Base-by-base conservation (phyloP, 1,284 basidiomycete genomes). In the Apiotrichum akiyoshidainum region DNA sequence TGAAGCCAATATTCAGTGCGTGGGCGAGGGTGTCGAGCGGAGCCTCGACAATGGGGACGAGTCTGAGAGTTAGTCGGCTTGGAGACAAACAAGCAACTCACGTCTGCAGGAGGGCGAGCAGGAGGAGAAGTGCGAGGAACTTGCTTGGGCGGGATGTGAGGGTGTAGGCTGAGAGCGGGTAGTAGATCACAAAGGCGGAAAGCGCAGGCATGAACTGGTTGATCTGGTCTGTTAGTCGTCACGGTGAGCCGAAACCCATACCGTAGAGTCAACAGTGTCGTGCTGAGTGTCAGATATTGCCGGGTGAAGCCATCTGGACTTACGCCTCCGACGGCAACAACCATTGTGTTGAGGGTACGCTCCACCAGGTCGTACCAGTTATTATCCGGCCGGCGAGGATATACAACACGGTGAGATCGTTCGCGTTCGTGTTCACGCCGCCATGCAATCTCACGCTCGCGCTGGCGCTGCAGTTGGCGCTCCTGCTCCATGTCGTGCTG, bases 31-130 rank as follows among this genome's bases (percentile, higher is more conserved):
- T 58, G 39, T 66, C 68, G 4, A 74, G 49, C 6, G 70, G 67
- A 59, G 61, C 60, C 22, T 63, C 61, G 46, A 70, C 63, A 5
- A 73, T n/a, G 5, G 72, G 72, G 10, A 72, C 45, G 14, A 68
- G 52, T 5, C 71, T 72, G 54, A 4, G 1, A 10, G 19, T 13
- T 49, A 19, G 26, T n/a, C n/a, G n/a, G n/a, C n/a, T n/a, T n/a
- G n/a, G n/a, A n/a, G n/a, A n/a, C n/a, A n/a, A n/a, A n/a, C n/a
- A n/a, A n/a, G n/a, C n/a, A 1, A 66, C 71, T 48, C 49, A 74
- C 72, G 62, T 59, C 48, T 72, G 68, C 0, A 70, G 26, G 6
- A 70, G n/a, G 5, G 56, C 69, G 12, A 72, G 47, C 1, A 52
- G 58, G 34, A 68, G 34, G 10, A 72, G 46, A 31, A 65, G 34